Conservation (phyloP, 1,284 basidiomycete species). For the Moniliella sp. region DNA sequence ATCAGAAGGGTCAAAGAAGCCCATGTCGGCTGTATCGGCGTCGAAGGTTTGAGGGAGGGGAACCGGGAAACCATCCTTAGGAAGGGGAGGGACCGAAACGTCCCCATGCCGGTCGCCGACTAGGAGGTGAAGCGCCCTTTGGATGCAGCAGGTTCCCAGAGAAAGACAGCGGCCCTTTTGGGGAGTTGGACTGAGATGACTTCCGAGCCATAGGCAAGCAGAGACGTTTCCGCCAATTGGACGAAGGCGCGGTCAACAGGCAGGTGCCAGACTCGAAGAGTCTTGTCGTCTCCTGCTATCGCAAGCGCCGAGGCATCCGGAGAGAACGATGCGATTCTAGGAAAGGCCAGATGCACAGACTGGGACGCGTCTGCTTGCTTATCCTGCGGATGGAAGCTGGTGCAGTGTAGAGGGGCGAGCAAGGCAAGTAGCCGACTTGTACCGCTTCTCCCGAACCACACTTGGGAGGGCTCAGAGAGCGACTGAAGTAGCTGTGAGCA, state of each 20-base stretch:
- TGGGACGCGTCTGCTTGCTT: too few relatives aligned
- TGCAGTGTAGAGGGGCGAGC: too few relatives aligned
- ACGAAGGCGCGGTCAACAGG: slow-evolving; percentile 2
- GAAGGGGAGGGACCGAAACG: slow-evolving; percentile 2
- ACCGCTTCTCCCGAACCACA: too few relatives aligned
- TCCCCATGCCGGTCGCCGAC: slow-evolving; percentile 10
- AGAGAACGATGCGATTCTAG: too few relatives aligned
- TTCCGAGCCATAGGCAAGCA: slow-evolving; percentile 10
- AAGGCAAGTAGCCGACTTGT: too few relatives aligned
- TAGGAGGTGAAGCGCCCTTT: slow-evolving; percentile 1
- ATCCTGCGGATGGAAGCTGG: too few relatives aligned
- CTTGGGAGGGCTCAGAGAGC: too few relatives aligned
- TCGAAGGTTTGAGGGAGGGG: not conserved
- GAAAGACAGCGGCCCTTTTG: slow-evolving; percentile 23
- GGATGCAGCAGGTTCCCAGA: too few relatives aligned
- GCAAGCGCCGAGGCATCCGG: too few relatives aligned
- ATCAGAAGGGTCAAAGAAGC: slow-evolving; percentile 9
- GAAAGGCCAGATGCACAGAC: too few relatives aligned
- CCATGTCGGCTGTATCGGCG: slow-evolving; percentile 7
- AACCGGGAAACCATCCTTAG: slow-evolving; percentile 1
- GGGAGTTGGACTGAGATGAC: slow-evolving; percentile 13
- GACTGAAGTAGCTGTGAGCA: too few relatives aligned
- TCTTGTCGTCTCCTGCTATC: slow-evolving; percentile 25
- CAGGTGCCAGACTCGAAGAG: slow-evolving; percentile 19
- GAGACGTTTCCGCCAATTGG: slow-evolving; percentile 1